Evolutionary conservation across 2,329 filamentous ascomycete genomes (phyloP).

Genomic region (Cladosporium phlei): DNA sequence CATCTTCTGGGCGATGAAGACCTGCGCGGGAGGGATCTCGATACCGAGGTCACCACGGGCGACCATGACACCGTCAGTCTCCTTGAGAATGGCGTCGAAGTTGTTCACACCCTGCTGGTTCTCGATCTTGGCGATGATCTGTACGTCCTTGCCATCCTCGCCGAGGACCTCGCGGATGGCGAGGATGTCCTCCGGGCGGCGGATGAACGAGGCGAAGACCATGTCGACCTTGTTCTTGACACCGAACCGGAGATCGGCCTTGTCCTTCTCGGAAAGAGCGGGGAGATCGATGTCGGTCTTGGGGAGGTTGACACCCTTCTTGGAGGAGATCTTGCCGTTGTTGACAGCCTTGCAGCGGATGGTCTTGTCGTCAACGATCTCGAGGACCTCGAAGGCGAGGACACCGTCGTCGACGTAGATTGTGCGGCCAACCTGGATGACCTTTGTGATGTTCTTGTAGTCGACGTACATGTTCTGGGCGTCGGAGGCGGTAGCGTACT

Average conservation of each 20-base stretch:
- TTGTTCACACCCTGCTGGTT: slow-evolving; percentile 99
- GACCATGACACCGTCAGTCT: slow-evolving; percentile 99
- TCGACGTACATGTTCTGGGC: slow-evolving; percentile 97
- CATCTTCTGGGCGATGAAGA: slow-evolving; percentile 99
- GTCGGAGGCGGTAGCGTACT: slow-evolving; percentile 79
- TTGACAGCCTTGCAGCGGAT: slow-evolving; percentile 83
- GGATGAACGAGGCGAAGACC: slow-evolving; percentile 98
- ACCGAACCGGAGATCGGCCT: slow-evolving; percentile 86
- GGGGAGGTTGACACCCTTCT: slow-evolving; percentile 98
- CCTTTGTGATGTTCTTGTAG: slow-evolving; percentile 99
- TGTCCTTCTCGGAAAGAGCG: slow-evolving; percentile 96
- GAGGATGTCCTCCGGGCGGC: slow-evolving; percentile 84
- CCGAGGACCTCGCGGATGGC: slow-evolving; percentile 90
- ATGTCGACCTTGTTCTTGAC: slow-evolving; percentile 99
- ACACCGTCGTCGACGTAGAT: slow-evolving; percentile 99
- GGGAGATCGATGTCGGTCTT: slow-evolving; percentile 98
- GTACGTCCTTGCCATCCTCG: slow-evolving; percentile 87
- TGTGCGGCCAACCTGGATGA: slow-evolving; percentile 82
- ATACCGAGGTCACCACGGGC: slow-evolving; percentile 98
- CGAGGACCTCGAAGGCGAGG: slow-evolving; percentile 88
- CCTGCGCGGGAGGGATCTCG: slow-evolving; percentile 96
- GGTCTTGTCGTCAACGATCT: slow-evolving; percentile 83
- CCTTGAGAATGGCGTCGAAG: slow-evolving; percentile 92
- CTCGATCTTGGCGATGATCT: slow-evolving; percentile 99
- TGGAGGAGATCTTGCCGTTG: slow-evolving; percentile 97